These are phyloP conservation scores for Phytopythium aichiense DNA, from an alignment of 352 stramenopile genomes.

Conservation along the genomic window DNA sequence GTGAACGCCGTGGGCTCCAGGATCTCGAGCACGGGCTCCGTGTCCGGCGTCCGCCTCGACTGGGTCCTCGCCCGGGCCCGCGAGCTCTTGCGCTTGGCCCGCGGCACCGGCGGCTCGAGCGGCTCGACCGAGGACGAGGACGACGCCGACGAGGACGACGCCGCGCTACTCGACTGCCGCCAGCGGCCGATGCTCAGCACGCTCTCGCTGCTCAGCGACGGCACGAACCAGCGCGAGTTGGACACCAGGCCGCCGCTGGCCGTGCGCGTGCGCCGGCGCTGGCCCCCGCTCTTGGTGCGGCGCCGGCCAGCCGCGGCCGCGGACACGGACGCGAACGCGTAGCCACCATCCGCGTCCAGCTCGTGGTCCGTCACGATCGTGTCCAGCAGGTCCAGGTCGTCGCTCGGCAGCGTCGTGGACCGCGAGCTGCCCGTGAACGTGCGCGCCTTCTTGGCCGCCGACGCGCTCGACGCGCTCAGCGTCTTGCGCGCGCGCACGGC, in stretches of 20 bases:
- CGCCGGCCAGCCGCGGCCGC: neutral
- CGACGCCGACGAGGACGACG: constrained; percentile 8
- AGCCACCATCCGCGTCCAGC: constrained; percentile 8
- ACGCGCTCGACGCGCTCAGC: constrained; percentile 1
- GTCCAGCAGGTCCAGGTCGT: constrained; percentile 38
- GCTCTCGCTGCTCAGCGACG: constrained; percentile 4
- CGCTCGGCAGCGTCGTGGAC: constrained; percentile 26
- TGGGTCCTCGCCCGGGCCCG: neutral
- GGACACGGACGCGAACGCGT: neutral
- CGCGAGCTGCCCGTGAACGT: constrained; percentile 16
- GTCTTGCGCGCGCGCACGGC: constrained; percentile 8
- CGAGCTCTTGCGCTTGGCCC: constrained; percentile 4
- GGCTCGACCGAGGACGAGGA: constrained; percentile 1
- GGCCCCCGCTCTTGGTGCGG: constrained; percentile 4
- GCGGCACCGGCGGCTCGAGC: constrained; percentile 7
- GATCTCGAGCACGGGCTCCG: constrained; percentile 19
- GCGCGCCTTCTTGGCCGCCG: constrained; percentile 11
- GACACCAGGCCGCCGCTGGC: neutral
- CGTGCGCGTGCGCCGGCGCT: constrained; percentile 5
- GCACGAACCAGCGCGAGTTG: constrained; percentile 5
- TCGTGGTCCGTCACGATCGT: constrained; percentile 27
- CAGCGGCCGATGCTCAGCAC: constrained; percentile 12
- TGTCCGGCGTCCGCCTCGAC: neutral
- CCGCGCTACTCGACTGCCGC: constrained; percentile 3
- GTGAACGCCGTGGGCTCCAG: constrained; percentile 15